Percentiles rank a stretch among this genome's conserved stretches.
Evolutionary conservation across 1,139 yeast species (phyloP).

Genomic region (Pichia sp.): DNA sequence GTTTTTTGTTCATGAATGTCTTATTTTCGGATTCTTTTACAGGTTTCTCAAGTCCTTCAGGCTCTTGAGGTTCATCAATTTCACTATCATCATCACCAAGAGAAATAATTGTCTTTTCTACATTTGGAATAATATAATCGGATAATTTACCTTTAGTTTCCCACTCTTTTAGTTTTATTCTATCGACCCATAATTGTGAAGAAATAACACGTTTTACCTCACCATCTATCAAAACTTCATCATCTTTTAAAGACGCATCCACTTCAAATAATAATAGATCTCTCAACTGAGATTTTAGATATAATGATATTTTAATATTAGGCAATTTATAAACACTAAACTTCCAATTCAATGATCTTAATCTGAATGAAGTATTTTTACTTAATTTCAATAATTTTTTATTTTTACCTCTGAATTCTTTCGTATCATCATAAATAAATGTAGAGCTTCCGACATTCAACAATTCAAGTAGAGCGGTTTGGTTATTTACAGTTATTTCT

Average conservation of each 20-base stretch:
- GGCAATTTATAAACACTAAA: slow-evolving; percentile 2
- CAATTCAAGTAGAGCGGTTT: background rate
- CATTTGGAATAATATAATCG: slow-evolving; percentile 5
- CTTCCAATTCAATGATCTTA: slow-evolving; percentile 7
- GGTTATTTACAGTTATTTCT: background rate
- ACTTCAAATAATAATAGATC: background rate
- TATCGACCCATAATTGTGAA: slow-evolving; percentile 4
- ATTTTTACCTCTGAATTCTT: slow-evolving; percentile 2
- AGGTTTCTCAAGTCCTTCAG: background rate
- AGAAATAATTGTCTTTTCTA: background rate
- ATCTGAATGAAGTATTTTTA: background rate
- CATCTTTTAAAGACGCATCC: background rate
- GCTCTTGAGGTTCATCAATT: too few relatives aligned
- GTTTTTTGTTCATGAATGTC: too few relatives aligned
- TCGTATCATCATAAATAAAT: background rate
- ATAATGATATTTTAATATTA: background rate
- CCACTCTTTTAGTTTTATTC: slow-evolving; percentile 5
- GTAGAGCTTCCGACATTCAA: slow-evolving; percentile 6
- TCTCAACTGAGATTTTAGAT: background rate
- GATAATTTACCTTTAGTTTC: slow-evolving; percentile 8
- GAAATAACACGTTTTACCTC: background rate
- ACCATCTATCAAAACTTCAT: slow-evolving; percentile 3
- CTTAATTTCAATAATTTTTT: background rate
- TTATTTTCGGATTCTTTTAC: background rate
- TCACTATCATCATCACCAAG: background rate